Base-by-base conservation (phyloP, 2,329 filamentous ascomycete species). In the Alternaria alternata region DNA sequence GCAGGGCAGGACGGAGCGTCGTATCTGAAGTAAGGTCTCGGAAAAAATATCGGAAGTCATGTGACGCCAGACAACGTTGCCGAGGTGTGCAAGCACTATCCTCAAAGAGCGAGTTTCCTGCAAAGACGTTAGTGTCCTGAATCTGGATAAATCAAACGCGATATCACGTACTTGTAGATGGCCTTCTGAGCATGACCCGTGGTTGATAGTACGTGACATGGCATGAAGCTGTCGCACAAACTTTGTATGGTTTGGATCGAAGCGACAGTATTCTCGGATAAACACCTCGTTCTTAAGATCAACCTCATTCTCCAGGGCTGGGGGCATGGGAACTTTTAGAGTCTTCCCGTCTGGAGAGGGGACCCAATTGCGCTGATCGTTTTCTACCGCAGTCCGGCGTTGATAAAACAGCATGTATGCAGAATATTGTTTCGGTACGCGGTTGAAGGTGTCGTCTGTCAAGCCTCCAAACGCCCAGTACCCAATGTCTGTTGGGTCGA, bases 321-420 rank as follows among this genome's bases (percentile, higher is more conserved):
- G 62, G 11, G 85, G 82, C 38, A 87, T 70, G 2, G 79, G 69
- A 7, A 85, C 79, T 52, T 80, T 83, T 11, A 82, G 78, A 8
- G 83, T 81, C n/a, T 86, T 80, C 44, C 56, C 67, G 8, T 64
- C 61, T 9, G 71, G 59, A 28, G 70, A 84, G 80, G 48, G 88
- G 71, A 28, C 70, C 66, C 73, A 75, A 42, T 69, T 62, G 5
- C 54, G 48, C 36, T 73, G 68, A 32, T 78, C 75, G 11, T 72
- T 61, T 8, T 83, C 81, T 57, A 94, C 83, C 5, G 87, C 87
- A 0, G 89, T 89, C 4, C 89, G 87, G 49, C 95, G 88, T 76
- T 97, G 91, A 76, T 99, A 99, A 78, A 99, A 98, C 8, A 99
- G 85, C 92, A 99, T 98, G 78, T 99, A 99, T 12, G 94, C 95